These are phyloP conservation scores for Aegilops tauschii DNA, from an alignment of 176 grass and related monocot species.

Conservation along the genomic window DNA sequence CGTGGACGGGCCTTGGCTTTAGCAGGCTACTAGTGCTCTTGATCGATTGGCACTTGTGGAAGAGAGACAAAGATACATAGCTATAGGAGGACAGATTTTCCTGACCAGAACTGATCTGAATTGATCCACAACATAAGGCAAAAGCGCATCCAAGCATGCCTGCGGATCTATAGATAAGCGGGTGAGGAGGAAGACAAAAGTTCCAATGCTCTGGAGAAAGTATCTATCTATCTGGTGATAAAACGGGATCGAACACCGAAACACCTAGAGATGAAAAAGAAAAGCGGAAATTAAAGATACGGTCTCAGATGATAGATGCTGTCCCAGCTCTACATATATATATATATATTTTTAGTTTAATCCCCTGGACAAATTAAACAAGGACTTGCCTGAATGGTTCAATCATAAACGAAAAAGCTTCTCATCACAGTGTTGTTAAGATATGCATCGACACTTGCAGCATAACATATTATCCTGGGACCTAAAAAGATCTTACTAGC, in stretches of 20 bases:
- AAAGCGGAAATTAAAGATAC: background rate
- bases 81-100: background rate
- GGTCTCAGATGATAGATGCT: background rate
- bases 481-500: too few species aligned
- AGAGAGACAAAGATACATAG: background rate
- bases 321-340: background rate
- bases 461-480: background rate
- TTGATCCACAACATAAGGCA: background rate
- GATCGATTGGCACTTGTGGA: background rate
- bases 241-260: background rate
- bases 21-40: background rate
- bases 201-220: background rate
- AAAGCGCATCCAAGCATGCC: background rate
- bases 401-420: background rate
- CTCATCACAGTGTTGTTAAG: background rate
- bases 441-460: background rate
- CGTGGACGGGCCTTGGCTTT: background rate
- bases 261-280: background rate
- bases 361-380: background rate
- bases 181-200: background rate
- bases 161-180: background rate
- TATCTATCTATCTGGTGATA: background rate
- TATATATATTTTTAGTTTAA: background rate
- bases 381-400: too few species aligned
- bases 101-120: background rate